A percentile compares a stretch with the other conserved stretches of the same genome.
phyloP scores from a whole-genome alignment of 495 filamentous ascomycete genomes.

The Talaromyces nanjingensis region DNA sequence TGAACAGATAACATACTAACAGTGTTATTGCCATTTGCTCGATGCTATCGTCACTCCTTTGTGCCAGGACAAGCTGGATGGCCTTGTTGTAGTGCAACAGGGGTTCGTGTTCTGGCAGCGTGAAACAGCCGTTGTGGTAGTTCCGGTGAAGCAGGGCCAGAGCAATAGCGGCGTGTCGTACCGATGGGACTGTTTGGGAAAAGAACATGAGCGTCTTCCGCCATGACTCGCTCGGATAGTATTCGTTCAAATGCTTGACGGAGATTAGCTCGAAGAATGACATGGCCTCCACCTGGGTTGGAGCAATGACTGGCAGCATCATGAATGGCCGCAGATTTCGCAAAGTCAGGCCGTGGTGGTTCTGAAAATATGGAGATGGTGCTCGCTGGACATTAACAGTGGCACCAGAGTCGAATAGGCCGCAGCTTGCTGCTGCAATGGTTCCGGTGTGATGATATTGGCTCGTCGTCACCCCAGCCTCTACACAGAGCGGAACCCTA shows the following conservation, averaged over 20 bases:
- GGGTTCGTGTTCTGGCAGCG: background rate
- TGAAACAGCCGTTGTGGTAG: constrained; percentile 3
- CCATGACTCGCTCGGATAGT: constrained; percentile 20
- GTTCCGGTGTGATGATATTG: background rate
- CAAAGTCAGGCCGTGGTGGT: background rate
- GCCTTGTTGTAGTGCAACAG: background rate
- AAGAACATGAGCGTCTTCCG: constrained; percentile 24
- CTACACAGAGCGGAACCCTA: background rate
- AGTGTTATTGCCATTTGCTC: background rate
- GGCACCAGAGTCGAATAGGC: background rate
- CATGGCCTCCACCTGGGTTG: constrained; percentile 19
- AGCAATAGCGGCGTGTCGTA: constrained; percentile 25
- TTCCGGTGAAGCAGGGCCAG: constrained; percentile 20
- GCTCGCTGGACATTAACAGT: background rate
- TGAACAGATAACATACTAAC: constrained; percentile 2
- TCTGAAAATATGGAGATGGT: background rate
- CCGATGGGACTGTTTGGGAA: constrained; percentile 24
- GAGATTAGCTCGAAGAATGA: constrained; percentile 23
- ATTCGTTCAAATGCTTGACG: constrained; percentile 25
- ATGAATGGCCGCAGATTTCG: background rate
- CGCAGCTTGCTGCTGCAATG: background rate
- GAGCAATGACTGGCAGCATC: constrained; percentile 4
- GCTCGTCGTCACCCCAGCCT: background rate
- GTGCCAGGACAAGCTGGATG: background rate
- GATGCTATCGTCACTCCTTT: background rate